phyloP scores from a whole-genome alignment of 768 basidiomycete species.

The Suillus decipiens region DNA sequence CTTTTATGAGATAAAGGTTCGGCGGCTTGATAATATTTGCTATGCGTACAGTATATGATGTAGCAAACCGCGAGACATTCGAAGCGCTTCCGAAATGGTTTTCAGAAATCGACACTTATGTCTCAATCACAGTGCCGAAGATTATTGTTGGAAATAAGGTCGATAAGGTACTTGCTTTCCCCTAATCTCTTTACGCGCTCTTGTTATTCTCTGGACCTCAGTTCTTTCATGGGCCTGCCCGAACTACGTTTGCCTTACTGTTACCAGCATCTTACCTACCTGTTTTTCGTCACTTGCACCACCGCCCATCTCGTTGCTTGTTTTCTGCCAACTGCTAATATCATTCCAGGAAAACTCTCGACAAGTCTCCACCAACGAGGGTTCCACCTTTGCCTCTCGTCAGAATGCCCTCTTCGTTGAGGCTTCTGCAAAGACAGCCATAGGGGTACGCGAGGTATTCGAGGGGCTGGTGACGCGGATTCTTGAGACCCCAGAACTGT shows the following conservation, averaged over 20 bases:
- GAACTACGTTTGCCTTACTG: background rate
- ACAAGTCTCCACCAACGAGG: slow-evolving; percentile 81
- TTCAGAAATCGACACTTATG: slow-evolving; percentile 91
- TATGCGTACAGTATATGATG: slow-evolving; percentile 79
- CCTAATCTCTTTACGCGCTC: background rate
- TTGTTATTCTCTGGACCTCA: background rate
- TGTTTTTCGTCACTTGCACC: background rate
- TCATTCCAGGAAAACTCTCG: slow-evolving; percentile 78
- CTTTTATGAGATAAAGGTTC: background rate
- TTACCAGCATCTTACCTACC: background rate
- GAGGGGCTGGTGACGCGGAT: slow-evolving; percentile 80
- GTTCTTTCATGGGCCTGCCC: background rate
- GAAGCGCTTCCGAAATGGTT: slow-evolving; percentile 94
- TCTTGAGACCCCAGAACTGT: slow-evolving; percentile 80
- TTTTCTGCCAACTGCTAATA: background rate
- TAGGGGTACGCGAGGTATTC: slow-evolving; percentile 79
- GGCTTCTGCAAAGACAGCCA: slow-evolving; percentile 88
- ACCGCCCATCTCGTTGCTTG: background rate
- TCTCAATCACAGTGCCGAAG: slow-evolving; percentile 82
- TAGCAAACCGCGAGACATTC: slow-evolving; percentile 89
- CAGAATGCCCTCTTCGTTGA: slow-evolving; percentile 90
- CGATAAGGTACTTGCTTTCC: slow-evolving; percentile 64
- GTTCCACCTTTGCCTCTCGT: slow-evolving; percentile 73
- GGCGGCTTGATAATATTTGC: background rate
- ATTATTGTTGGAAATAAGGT: slow-evolving; percentile 95